These are phyloP conservation scores for Plantago coronopus DNA, from an alignment of 305 asterid species.

Conservation along the genomic window DNA sequence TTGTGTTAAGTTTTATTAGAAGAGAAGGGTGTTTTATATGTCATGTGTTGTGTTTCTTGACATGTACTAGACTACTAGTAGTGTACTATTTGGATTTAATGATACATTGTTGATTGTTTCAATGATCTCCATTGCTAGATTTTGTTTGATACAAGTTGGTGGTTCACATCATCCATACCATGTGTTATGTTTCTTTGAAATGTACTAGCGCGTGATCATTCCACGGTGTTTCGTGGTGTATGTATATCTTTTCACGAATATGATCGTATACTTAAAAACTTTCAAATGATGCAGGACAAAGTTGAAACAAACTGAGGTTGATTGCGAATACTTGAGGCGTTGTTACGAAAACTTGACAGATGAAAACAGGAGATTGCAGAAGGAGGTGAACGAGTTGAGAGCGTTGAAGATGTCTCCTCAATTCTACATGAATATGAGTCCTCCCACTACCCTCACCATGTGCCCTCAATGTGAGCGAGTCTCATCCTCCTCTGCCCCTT, in stretches of 20 bases:
- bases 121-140: too few species aligned
- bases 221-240: background rate
- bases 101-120: too few species aligned
- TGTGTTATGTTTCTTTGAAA: too few species aligned
- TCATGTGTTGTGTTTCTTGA: background rate
- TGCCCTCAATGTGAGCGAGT: slow-evolving; percentile 96
- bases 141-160: too few species aligned
- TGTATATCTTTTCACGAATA: background rate
- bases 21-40: too few species aligned
- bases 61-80: background rate
- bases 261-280: background rate
- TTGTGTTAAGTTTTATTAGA: too few species aligned
- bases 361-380: slow-evolving; percentile 77
- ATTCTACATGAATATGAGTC: slow-evolving; percentile 86
- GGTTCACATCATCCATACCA: too few species aligned
- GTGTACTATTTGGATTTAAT: too few species aligned
- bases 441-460: slow-evolving; percentile 95
- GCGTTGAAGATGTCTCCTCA: slow-evolving; percentile 80
- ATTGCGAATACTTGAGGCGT: slow-evolving; percentile 79
- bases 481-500: slow-evolving; percentile 29
- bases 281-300: slow-evolving; percentile 63
- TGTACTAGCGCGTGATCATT: background rate
- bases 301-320: slow-evolving; percentile 94
- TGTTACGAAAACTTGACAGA: slow-evolving; percentile 84
- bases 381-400: slow-evolving; percentile 82